Percentiles rank a stretch among this genome's conserved stretches.
Conservation (phyloP, 176 grass and related monocot genomes). For the Guadua angustifolia region DNA sequence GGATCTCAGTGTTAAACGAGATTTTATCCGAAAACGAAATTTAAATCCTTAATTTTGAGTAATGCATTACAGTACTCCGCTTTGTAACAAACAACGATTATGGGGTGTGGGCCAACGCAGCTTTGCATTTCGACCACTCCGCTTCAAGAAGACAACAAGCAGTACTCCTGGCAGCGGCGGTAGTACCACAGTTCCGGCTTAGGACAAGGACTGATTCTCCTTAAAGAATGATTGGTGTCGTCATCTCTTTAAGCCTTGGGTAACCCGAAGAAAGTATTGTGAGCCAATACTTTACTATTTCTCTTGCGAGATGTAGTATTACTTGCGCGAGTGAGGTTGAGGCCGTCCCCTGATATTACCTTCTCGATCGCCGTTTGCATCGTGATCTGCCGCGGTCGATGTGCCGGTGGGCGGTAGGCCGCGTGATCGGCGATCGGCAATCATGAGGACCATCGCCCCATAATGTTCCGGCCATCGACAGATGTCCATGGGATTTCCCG, state of each 20-base stretch:
- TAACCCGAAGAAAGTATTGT: not conserved
- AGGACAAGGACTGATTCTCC: not conserved
- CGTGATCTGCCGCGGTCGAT: not conserved
- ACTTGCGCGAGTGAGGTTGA: not conserved
- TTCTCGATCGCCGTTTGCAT: not conserved
- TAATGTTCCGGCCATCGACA: not conserved
- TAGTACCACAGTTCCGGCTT: too few species aligned
- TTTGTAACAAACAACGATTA: not conserved
- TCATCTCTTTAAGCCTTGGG: not conserved
- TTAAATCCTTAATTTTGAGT: too few species aligned
- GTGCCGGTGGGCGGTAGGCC: not conserved
- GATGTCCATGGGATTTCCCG: not conserved
- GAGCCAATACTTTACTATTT: not conserved
- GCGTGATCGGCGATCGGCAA: not conserved
- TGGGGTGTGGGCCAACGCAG: not conserved
- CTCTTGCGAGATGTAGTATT: not conserved
- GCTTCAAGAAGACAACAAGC: not conserved
- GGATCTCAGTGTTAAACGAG: too few species aligned
- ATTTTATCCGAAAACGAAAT: too few species aligned
- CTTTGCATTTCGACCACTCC: not conserved
- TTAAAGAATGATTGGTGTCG: not conserved
- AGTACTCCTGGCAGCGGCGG: not conserved
- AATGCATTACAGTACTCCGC: not conserved
- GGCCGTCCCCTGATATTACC: not conserved
- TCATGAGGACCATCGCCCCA: not conserved